Evolutionary conservation across 2,329 filamentous ascomycete genomes (phyloP).

Genomic region (Penicillium expansum): DNA sequence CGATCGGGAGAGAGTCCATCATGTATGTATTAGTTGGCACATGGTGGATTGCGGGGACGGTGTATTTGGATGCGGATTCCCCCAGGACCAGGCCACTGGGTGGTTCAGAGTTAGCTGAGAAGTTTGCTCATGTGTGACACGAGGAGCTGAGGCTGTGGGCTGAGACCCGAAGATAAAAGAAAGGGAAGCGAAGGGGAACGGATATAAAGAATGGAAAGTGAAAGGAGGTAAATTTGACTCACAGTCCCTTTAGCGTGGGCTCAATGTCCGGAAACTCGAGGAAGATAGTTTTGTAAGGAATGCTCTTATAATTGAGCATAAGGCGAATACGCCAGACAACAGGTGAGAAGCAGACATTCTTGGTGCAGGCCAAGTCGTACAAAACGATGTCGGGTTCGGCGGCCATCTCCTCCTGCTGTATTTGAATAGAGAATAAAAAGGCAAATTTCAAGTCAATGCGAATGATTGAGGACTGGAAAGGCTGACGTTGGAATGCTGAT

Average conservation of each 20-base stretch:
- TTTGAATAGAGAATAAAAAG: too few relatives aligned
- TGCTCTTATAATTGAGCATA: conserved; percentile 46
- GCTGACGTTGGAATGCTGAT: neutral
- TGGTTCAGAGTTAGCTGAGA: neutral
- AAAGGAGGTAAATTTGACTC: conserved; percentile 17
- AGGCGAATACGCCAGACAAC: conserved; percentile 45
- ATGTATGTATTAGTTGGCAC: conserved; percentile 40
- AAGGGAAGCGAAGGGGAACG: neutral
- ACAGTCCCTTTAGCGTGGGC: conserved; percentile 43
- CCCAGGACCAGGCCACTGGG: conserved; percentile 26
- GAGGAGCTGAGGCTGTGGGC: neutral
- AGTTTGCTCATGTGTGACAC: neutral
- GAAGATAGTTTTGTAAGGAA: conserved; percentile 44
- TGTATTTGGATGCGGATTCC: conserved; percentile 34
- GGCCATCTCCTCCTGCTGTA: neutral
- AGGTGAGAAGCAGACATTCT: conserved; percentile 45
- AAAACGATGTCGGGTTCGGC: conserved; percentile 37
- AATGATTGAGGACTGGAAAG: neutral
- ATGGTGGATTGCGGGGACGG: conserved; percentile 45
- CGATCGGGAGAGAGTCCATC: conserved; percentile 43
- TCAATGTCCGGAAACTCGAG: conserved; percentile 47
- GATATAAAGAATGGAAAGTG: neutral
- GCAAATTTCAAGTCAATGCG: neutral
- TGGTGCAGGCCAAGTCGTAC: conserved; percentile 43
- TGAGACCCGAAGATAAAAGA: neutral